A percentile compares a stretch with the other conserved stretches of the same genome.
phyloP scores from a whole-genome alignment of 306 rosid species.

The Pueraria montana region DNA sequence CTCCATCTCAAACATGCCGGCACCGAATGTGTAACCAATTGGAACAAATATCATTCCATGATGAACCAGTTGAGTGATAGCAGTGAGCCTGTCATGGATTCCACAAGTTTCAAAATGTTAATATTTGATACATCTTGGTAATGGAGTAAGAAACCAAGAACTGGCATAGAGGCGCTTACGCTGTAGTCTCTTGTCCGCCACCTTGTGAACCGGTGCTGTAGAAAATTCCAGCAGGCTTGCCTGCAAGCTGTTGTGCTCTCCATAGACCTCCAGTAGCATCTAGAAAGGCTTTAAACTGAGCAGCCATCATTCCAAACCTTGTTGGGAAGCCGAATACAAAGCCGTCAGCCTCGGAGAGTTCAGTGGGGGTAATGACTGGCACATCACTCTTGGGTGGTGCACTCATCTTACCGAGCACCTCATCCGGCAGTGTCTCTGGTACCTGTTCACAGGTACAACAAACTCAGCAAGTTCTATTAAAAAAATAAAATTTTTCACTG shows the following conservation, averaged over 20 bases:
- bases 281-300: slow-evolving; percentile 91
- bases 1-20: slow-evolving; percentile 98
- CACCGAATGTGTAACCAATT: slow-evolving; percentile 90
- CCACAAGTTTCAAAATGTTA: slow-evolving; percentile 16
- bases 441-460: slow-evolving; percentile 64
- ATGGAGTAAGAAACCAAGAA: background rate
- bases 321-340: slow-evolving; percentile 93
- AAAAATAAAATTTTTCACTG: background rate
- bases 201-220: slow-evolving; percentile 98
- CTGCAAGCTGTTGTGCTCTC: slow-evolving; percentile 93
- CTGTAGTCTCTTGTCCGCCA: slow-evolving; percentile 98
- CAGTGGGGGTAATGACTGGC: slow-evolving; percentile 73
- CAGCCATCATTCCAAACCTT: slow-evolving; percentile 99
- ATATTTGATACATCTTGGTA: background rate
- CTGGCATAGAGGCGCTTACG: slow-evolving; percentile 63
- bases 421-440: slow-evolving; percentile 81
- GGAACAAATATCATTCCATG: slow-evolving; percentile 96
- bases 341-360: slow-evolving; percentile 91
- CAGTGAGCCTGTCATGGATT: slow-evolving; percentile 76
- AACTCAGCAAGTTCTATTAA: slow-evolving; percentile 24
- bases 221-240: slow-evolving; percentile 95
- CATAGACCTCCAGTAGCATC: slow-evolving; percentile 93
- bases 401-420: slow-evolving; percentile 91
- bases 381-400: slow-evolving; percentile 95
- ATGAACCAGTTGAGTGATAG: slow-evolving; percentile 94